phyloP scores from a whole-genome alignment of 1,284 basidiomycete species.

The Fomitopsis schrenkii region DNA sequence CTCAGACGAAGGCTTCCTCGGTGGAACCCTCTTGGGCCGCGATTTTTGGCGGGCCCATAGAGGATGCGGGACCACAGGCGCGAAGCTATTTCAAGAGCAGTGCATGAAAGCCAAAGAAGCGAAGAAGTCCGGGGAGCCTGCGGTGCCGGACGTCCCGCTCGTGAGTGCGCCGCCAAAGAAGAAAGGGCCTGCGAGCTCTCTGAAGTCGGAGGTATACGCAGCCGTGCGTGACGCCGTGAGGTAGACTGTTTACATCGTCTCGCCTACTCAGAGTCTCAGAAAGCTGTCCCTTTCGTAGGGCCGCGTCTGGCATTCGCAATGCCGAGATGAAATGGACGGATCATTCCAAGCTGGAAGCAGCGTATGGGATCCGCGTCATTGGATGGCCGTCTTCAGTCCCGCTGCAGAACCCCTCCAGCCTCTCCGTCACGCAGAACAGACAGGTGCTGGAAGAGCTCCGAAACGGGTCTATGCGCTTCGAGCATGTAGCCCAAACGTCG shows the following conservation, averaged over 20 bases:
- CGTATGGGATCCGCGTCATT: slow-evolving; percentile 53
- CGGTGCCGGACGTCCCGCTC: not conserved
- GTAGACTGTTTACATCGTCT: slow-evolving; percentile 25
- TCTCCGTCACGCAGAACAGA: slow-evolving; percentile 51
- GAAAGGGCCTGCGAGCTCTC: slow-evolving; percentile 32
- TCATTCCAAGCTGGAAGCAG: slow-evolving; percentile 42
- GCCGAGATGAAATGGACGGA: slow-evolving; percentile 76
- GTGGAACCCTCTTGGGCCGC: slow-evolving; percentile 52
- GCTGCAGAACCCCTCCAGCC: slow-evolving; percentile 52
- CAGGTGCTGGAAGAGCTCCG: slow-evolving; percentile 44
- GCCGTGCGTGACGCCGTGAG: slow-evolving; percentile 47
- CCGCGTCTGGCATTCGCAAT: slow-evolving; percentile 50
- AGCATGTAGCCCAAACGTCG: slow-evolving; percentile 5
- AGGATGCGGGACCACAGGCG: slow-evolving; percentile 53
- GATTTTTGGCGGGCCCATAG: slow-evolving; percentile 62
- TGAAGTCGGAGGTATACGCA: slow-evolving; percentile 52
- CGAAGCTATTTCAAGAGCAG: slow-evolving; percentile 47
- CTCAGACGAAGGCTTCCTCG: slow-evolving; percentile 51
- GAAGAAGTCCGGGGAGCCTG: not conserved
- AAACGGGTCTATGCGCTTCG: slow-evolving; percentile 44
- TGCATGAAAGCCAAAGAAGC: slow-evolving; percentile 27
- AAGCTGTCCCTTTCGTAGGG: slow-evolving; percentile 28
- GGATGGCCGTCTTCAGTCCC: slow-evolving; percentile 61
- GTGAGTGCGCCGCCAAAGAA: slow-evolving; percentile 12
- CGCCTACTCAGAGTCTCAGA: not conserved